phyloP scores from a whole-genome alignment of 2,329 filamentous ascomycete genomes.

The Arachnomyces sp. region DNA sequence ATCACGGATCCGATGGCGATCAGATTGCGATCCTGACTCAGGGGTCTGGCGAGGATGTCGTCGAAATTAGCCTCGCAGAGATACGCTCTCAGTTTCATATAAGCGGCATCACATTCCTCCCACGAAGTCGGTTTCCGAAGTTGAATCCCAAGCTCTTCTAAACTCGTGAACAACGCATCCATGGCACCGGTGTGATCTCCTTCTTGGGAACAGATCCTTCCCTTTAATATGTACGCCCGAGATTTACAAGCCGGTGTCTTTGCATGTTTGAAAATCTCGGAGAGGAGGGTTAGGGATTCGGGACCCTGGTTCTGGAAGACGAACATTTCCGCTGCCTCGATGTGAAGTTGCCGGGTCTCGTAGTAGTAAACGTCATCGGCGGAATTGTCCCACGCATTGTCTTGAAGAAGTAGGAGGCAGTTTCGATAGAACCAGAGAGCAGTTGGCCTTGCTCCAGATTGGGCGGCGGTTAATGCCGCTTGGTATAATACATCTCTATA shows the following conservation, averaged over 20 bases:
- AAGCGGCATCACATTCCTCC: slow-evolving; percentile 70
- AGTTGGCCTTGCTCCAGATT: slow-evolving; percentile 74
- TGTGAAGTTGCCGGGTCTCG: slow-evolving; percentile 73
- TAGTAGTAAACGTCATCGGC: slow-evolving; percentile 70
- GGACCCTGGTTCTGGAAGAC: slow-evolving; percentile 67
- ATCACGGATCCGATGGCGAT: slow-evolving; percentile 48
- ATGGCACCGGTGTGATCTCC: slow-evolving; percentile 67
- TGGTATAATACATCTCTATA: slow-evolving; percentile 72
- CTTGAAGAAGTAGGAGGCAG: slow-evolving; percentile 71
- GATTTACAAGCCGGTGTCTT: slow-evolving; percentile 71
- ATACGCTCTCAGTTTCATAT: slow-evolving; percentile 54
- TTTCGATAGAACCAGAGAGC: slow-evolving; percentile 74
- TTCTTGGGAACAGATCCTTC: slow-evolving; percentile 66
- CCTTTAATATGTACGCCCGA: slow-evolving; percentile 74
- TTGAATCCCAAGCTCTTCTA: slow-evolving; percentile 60
- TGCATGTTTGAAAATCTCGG: slow-evolving; percentile 62
- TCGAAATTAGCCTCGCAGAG: slow-evolving; percentile 52
- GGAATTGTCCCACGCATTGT: slow-evolving; percentile 66
- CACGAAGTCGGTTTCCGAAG: slow-evolving; percentile 61
- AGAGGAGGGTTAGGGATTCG: slow-evolving; percentile 61
- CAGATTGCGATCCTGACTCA: slow-evolving; percentile 36
- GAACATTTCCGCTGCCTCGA: slow-evolving; percentile 74
- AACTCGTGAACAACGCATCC: slow-evolving; percentile 60
- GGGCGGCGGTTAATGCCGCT: slow-evolving; percentile 68
- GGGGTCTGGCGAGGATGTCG: slow-evolving; percentile 29